Conservation (phyloP, 306 rosid genomes). For the Cicer yamashitae region DNA sequence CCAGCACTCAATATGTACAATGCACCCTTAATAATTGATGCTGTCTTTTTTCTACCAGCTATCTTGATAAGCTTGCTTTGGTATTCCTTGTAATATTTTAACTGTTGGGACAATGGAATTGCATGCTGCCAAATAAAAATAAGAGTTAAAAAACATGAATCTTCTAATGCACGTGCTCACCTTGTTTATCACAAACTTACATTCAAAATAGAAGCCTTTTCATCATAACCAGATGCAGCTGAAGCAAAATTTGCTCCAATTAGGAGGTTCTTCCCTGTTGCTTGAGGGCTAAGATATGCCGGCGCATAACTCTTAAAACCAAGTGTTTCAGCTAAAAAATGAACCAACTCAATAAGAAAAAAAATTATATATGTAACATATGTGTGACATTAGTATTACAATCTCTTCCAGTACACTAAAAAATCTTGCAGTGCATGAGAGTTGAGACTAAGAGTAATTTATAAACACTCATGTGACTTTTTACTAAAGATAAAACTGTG, state of each 20-base stretch:
- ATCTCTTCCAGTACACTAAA: too few relatives aligned
- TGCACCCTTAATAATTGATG: conserved; percentile 69
- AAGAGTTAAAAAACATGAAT: not conserved
- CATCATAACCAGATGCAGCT: conserved; percentile 98
- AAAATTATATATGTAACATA: too few relatives aligned
- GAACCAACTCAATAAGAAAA: conserved; percentile 30
- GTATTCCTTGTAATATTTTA: conserved; percentile 76
- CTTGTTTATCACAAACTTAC: conserved; percentile 51
- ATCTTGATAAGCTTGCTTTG: conserved; percentile 73
- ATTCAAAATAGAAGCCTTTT: conserved; percentile 71
- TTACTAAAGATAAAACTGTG: too few relatives aligned
- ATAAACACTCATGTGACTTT: too few relatives aligned
- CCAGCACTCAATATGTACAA: conserved; percentile 85
- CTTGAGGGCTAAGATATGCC: conserved; percentile 93
- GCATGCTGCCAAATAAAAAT: conserved; percentile 73
- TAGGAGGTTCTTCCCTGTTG: conserved; percentile 89
- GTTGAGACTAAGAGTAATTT: too few relatives aligned
- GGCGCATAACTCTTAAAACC: conserved; percentile 81
- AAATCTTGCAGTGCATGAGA: too few relatives aligned
- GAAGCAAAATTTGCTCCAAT: conserved; percentile 97
- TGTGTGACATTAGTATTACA: too few relatives aligned
- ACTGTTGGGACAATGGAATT: conserved; percentile 78
- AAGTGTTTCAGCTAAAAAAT: conserved; percentile 70
- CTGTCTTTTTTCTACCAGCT: conserved; percentile 77
- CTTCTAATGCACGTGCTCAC: not conserved